Conservation (phyloP, 2,329 filamentous ascomycete species). For the Aureobasidium sp. region DNA sequence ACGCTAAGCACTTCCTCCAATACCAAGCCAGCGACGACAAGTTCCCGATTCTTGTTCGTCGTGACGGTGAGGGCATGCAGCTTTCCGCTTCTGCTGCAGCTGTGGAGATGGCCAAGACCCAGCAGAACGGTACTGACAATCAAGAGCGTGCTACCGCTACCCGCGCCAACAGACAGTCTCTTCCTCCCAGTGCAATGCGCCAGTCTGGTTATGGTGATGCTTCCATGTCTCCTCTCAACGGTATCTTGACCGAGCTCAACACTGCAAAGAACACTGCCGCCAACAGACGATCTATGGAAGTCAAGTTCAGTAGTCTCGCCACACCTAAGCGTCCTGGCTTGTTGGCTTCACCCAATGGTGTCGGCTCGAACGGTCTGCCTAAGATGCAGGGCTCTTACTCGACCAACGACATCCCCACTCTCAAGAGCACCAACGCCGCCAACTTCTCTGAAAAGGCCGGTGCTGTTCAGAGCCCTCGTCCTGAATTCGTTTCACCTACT, state of each 20-base stretch:
- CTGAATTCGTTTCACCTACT: conserved; percentile 13
- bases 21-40: conserved; percentile 71
- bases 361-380: conserved; percentile 52
- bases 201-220: conserved; percentile 30
- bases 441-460: conserved; percentile 46
- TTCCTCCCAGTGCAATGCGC: conserved; percentile 30
- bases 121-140: conserved; percentile 19
- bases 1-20: conserved; percentile 62
- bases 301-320: conserved; percentile 34
- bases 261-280: conserved; percentile 35
- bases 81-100: conserved; percentile 75
- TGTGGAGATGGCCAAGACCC: conserved; percentile 60
- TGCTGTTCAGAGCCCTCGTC: conserved; percentile 17
- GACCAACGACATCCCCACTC: conserved; percentile 76
- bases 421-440: conserved; percentile 54
- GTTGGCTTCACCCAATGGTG: conserved; percentile 54
- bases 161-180: conserved; percentile 37
- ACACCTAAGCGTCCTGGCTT: conserved; percentile 41
- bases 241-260: conserved; percentile 33
- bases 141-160: conserved; percentile 42
- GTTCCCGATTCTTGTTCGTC: conserved; percentile 76
- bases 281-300: conserved; percentile 44
- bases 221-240: conserved; percentile 32
- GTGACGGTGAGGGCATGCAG: conserved; percentile 53
- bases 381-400: conserved; percentile 86